These are phyloP conservation scores for Yamadazyma jaroonii DNA, from an alignment of 1,139 yeast species.

Conservation along the genomic window DNA sequence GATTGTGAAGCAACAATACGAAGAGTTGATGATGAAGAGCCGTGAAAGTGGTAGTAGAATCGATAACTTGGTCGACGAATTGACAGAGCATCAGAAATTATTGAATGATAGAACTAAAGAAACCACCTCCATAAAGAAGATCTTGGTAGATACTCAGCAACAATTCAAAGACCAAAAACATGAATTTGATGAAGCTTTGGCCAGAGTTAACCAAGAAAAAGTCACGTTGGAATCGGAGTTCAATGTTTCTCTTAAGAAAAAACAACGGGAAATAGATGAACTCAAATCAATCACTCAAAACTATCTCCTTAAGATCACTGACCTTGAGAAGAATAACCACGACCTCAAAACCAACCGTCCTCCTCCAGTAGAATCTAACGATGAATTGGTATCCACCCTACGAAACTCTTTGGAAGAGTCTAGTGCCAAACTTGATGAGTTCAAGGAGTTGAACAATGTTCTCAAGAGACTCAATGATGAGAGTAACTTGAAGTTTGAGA, in stretches of 20 bases:
- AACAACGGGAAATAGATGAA: slow-evolving; percentile 52
- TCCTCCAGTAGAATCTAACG: slow-evolving; percentile 8
- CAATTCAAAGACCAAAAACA: slow-evolving; percentile 45
- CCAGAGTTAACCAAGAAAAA: slow-evolving; percentile 52
- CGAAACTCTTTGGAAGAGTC: slow-evolving; percentile 52
- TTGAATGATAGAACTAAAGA: slow-evolving; percentile 82
- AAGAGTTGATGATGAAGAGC: slow-evolving; percentile 67
- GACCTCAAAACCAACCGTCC: slow-evolving; percentile 16
- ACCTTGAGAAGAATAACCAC: slow-evolving; percentile 42
- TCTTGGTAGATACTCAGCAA: slow-evolving; percentile 67
- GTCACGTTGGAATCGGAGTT: slow-evolving; percentile 54
- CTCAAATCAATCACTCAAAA: slow-evolving; percentile 28
- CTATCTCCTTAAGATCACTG: slow-evolving; percentile 26
- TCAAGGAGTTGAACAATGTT: slow-evolving; percentile 54
- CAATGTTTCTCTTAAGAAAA: slow-evolving; percentile 45
- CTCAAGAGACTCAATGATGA: slow-evolving; percentile 70
- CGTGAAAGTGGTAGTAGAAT: slow-evolving; percentile 60
- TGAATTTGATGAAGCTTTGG: slow-evolving; percentile 28
- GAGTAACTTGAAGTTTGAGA: slow-evolving; percentile 58
- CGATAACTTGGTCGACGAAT: slow-evolving; percentile 76
- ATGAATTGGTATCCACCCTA: slow-evolving; percentile 44
- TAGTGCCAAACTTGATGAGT: slow-evolving; percentile 50
- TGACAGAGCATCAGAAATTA: slow-evolving; percentile 66
- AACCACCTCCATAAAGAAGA: slow-evolving; percentile 65
- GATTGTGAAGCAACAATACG: slow-evolving; percentile 66